A percentile compares a stretch with the other conserved stretches of the same genome.
Evolutionary conservation across 2,329 filamentous ascomycete genomes (phyloP).

Genomic region (Seiridium unicorne): DNA sequence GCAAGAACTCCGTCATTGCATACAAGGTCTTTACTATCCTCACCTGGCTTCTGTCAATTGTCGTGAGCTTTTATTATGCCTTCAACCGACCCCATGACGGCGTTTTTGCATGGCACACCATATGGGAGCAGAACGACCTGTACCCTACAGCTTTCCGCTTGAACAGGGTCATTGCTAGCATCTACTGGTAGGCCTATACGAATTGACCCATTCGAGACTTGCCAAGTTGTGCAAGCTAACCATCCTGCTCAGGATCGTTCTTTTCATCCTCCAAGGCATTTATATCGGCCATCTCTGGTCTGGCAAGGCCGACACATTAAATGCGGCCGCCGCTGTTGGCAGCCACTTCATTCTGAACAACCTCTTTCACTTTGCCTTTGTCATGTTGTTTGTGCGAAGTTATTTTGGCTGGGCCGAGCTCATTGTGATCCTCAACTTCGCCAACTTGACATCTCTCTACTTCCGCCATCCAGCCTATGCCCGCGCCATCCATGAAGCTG

Average conservation of each 20-base stretch:
- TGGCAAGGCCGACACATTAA: conserved; percentile 58
- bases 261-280: conserved; percentile 73
- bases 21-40: conserved; percentile 76
- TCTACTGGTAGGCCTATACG: conserved; percentile 67
- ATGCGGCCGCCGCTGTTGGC: conserved; percentile 73
- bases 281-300: conserved; percentile 79
- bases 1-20: conserved; percentile 57
- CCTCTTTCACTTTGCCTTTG: conserved; percentile 75
- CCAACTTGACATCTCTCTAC: conserved; percentile 77
- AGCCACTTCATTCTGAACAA: conserved; percentile 86
- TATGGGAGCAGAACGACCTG: conserved; percentile 72
- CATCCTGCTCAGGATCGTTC: conserved; percentile 53
- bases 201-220: too few relatives aligned
- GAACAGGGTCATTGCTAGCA: conserved; percentile 60
- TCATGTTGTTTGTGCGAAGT: conserved; percentile 77
- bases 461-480: conserved; percentile 74
- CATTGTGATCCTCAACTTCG: conserved; percentile 75
- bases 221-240: background rate
- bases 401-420: conserved; percentile 76
- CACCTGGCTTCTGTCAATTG: conserved; percentile 72
- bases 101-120: conserved; percentile 55
- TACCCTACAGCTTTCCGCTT: conserved; percentile 73
- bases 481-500: conserved; percentile 72
- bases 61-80: conserved; percentile 74
- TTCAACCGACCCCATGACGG: conserved; percentile 64